Evolutionary conservation across 148 eudicot genomes (phyloP).

Genomic region (Rhododendron simsii): DNA sequence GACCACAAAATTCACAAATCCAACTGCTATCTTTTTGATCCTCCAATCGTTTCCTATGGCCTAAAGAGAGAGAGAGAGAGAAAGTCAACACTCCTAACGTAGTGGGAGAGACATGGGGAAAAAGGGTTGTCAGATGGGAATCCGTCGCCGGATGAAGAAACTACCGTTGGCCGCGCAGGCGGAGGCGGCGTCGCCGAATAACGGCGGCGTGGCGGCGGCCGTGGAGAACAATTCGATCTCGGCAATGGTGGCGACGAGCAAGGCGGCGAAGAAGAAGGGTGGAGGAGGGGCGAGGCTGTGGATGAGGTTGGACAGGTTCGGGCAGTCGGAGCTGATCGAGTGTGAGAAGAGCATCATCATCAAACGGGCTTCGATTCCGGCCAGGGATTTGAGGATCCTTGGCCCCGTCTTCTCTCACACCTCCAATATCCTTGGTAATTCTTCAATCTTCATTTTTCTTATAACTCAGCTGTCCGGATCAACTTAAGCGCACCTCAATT

Average conservation of each 20-base stretch:
- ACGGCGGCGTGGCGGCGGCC: neutral
- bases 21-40: neutral
- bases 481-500: no score
- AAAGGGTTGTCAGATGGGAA: slow-evolving; percentile 33
- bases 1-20: neutral
- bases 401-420: slow-evolving; percentile 91
- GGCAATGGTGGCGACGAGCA: slow-evolving; percentile 21
- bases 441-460: neutral
- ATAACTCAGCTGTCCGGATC: no score
- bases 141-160: slow-evolving; percentile 32
- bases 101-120: slow-evolving; percentile 31
- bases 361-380: slow-evolving; percentile 66
- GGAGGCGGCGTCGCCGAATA: slow-evolving; percentile 12
- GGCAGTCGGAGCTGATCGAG: slow-evolving; percentile 72
- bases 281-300: slow-evolving; percentile 64
- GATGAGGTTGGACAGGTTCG: slow-evolving; percentile 74
- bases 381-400: slow-evolving; percentile 90
- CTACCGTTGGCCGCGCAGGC: neutral
- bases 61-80: neutral
- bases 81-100: neutral
- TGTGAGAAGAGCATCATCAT: slow-evolving; percentile 72
- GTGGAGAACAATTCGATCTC: slow-evolving; percentile 11
- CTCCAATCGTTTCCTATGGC: neutral
- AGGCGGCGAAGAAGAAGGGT: slow-evolving; percentile 61
- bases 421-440: slow-evolving; percentile 70